Base-by-base conservation (phyloP, 257 asterid species). In the Linderniella brevidens region DNA sequence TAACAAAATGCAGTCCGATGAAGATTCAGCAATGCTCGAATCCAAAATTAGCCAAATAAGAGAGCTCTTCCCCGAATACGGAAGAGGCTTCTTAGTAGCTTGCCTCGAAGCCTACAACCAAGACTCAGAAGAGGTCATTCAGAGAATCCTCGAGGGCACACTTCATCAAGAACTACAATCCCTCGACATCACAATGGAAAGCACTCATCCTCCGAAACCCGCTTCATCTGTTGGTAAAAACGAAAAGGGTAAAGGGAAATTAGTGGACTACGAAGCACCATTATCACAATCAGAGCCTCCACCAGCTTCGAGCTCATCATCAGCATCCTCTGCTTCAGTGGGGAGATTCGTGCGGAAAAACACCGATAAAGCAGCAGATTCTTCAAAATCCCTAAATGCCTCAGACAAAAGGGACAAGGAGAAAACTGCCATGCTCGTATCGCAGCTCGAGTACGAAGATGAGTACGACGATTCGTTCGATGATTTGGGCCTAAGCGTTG, bases 401-500 rank as follows among this genome's bases (percentile, higher is more conserved):
- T 72, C 59, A 58, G 66, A 53, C 35, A 77, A 74, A 6, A 60
- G 59, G 49, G 76, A 71, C 46, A 11, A 62, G 65, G 79, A 74
- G 11, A 81, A 75, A 72, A 80, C 88, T n/a, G 74, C 80, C 17
- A 77, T 82, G 18, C 82, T 88, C 49, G 55, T 68, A 17, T 72
- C 79, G 40, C 98, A 80, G 59, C 75, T 79, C 0, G 94, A 88
- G 76, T 88, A 88, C 19, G 98, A 88, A 60, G 98, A 88, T 41
- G 98, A 88, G 75, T 88, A 88, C 52, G 98, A 90, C 10, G 98
- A 85, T 59, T 90, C 98, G 13, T 90, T 85, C 52, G 98, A 90
- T 67, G 98, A 90, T 61, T 55, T 85, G 47, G 98, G 98, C 39
- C 36, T 90, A 58, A 68, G 93, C 41, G 83, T 90, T 50, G 84